These are phyloP conservation scores for Discostella stelligeroides DNA, from an alignment of 108 stramenopile genomes.

Conservation along the genomic window DNA sequence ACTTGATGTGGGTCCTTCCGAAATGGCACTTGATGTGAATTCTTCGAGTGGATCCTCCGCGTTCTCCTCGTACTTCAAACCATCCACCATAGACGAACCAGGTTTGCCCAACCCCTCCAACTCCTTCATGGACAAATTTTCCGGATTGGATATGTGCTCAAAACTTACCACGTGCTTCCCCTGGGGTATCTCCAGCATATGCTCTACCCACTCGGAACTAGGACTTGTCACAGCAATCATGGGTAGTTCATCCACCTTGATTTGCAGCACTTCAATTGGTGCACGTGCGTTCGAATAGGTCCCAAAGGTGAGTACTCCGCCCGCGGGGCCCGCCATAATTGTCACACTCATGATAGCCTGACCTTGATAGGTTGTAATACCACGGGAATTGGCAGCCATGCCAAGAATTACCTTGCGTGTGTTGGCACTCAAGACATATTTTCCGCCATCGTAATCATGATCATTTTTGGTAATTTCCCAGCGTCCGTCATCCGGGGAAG, in stretches of 20 bases:
- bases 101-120: constrained; percentile 11
- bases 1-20: constrained; percentile 5
- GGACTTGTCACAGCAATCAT: constrained; percentile 3
- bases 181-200: constrained; percentile 8
- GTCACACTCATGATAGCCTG: not conserved
- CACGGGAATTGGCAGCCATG: no score
- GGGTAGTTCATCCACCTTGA: constrained; percentile 15
- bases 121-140: not conserved
- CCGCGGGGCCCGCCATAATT: constrained; percentile 9
- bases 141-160: constrained; percentile 25
- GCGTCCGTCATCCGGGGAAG: not conserved
- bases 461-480: constrained; percentile 1
- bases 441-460: constrained; percentile 2
- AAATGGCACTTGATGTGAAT: constrained; percentile 1
- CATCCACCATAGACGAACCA: constrained; percentile 11
- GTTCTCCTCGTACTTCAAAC: constrained; percentile 15
- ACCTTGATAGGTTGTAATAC: not conserved
- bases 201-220: constrained; percentile 20
- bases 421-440: constrained; percentile 6
- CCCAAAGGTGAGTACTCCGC: constrained; percentile 14
- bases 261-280: constrained; percentile 28
- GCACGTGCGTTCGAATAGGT: not conserved
- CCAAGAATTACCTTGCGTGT: not conserved
- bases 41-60: not conserved
- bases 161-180: constrained; percentile 28